A percentile compares a stretch with the other conserved stretches of the same genome.
phyloP scores from a whole-genome alignment of 371 early-diverging fungal genomes.

The Saksenaea vasiformis region DNA sequence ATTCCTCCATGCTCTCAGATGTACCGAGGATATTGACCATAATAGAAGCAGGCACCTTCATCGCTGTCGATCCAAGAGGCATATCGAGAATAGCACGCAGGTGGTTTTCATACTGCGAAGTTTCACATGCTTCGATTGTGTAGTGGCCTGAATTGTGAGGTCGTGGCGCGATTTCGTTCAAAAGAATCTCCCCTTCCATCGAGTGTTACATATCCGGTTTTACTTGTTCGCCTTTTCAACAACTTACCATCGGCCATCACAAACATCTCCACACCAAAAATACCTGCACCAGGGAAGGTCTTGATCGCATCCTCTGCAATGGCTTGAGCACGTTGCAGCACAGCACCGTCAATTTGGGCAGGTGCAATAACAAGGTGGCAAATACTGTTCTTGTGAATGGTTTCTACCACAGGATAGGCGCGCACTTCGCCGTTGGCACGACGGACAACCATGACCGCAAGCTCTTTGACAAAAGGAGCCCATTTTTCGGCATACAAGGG shows the following conservation, averaged over 20 bases:
- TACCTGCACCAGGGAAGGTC: slow-evolving; percentile 83
- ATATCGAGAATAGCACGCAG: slow-evolving; percentile 90
- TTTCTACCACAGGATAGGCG: slow-evolving; percentile 93
- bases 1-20: slow-evolving; percentile 56
- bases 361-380: slow-evolving; percentile 95
- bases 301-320: slow-evolving; percentile 87
- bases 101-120: slow-evolving; percentile 97
- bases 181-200: slow-evolving; percentile 61
- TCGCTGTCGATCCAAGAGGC: slow-evolving; percentile 86
- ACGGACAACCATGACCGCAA: slow-evolving; percentile 96
- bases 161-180: slow-evolving; percentile 97
- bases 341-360: slow-evolving; percentile 86
- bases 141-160: slow-evolving; percentile 99
- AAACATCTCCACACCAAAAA: slow-evolving; percentile 98
- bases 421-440: slow-evolving; percentile 75
- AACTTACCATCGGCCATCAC: slow-evolving; percentile 76
- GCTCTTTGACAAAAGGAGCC: slow-evolving; percentile 89
- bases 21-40: slow-evolving; percentile 95
- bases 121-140: slow-evolving; percentile 95
- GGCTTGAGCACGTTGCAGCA: slow-evolving; percentile 66
- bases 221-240: neutral
- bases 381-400: slow-evolving; percentile 92
- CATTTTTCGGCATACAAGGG: slow-evolving; percentile 91
- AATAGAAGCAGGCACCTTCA: slow-evolving; percentile 89
- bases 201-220: neutral